Evolutionary conservation across 345 rosid genomes (phyloP).

Genomic region (Populus simonii): DNA sequence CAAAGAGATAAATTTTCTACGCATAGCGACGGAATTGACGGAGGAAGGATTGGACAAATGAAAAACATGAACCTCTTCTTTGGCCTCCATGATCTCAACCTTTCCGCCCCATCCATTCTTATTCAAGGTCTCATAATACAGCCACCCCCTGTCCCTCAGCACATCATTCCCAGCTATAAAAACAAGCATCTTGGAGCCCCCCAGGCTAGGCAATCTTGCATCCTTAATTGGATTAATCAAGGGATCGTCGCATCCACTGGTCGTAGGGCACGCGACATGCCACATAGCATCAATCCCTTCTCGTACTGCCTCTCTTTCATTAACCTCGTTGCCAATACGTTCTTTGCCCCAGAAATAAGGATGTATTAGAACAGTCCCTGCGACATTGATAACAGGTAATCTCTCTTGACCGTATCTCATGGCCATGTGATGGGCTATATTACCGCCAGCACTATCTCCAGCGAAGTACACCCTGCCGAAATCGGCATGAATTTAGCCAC

Average conservation of each 20-base stretch:
- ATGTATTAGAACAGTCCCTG: conserved; percentile 2
- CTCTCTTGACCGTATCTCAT: too few relatives aligned
- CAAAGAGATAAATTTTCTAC: too few relatives aligned
- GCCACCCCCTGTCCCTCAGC: conserved; percentile 34
- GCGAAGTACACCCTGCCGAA: conserved; percentile 7
- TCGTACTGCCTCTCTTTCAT: background rate
- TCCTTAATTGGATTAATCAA: conserved; percentile 4
- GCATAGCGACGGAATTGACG: conserved; percentile 17
- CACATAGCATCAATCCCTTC: background rate
- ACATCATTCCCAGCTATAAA: conserved; percentile 36
- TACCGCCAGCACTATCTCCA: conserved; percentile 15
- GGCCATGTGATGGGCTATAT: conserved; percentile 1
- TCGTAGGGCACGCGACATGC: conserved; percentile 5
- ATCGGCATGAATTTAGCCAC: conserved; percentile 19
- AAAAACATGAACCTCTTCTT: conserved; percentile 45
- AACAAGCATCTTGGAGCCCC: conserved; percentile 9
- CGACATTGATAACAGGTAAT: background rate
- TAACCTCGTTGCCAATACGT: conserved; percentile 9
- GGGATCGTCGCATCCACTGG: conserved; percentile 18
- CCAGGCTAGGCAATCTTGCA: conserved; percentile 1
- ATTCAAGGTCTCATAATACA: conserved; percentile 31
- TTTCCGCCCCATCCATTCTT: conserved; percentile 47
- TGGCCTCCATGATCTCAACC: conserved; percentile 35
- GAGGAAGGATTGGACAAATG: conserved; percentile 28
- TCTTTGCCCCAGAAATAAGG: conserved; percentile 15